Conservation (phyloP, 2,329 filamentous ascomycete genomes). For the Penicillium verrucosum region DNA sequence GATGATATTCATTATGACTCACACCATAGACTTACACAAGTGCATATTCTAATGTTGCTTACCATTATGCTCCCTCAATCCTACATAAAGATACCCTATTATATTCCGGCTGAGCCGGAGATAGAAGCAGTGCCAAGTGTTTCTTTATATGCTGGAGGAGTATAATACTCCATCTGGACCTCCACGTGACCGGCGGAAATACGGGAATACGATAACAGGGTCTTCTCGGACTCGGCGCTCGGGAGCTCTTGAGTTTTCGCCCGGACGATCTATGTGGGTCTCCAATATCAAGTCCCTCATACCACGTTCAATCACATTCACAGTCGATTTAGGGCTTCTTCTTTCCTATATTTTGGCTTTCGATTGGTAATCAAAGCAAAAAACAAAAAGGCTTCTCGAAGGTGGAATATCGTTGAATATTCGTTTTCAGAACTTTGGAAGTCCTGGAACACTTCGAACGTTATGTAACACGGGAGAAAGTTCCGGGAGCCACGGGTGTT, state of each 20-base stretch:
- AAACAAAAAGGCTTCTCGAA: not conserved
- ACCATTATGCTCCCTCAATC: not conserved
- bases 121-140: not conserved
- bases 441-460: not conserved
- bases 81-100: not conserved
- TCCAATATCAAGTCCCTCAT: slow-evolving; percentile 5
- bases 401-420: too few species aligned
- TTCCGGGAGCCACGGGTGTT: not conserved
- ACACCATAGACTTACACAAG: not conserved
- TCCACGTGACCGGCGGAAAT: slow-evolving; percentile 15
- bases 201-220: slow-evolving; percentile 3
- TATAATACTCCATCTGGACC: slow-evolving; percentile 12
- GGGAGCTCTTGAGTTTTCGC: not conserved
- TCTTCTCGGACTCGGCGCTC: not conserved
- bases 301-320: slow-evolving; percentile 2
- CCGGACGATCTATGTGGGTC: slow-evolving; percentile 10
- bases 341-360: not conserved
- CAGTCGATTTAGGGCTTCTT: not conserved
- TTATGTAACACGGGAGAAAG: not conserved
- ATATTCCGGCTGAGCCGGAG: not conserved
- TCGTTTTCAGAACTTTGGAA: not conserved
- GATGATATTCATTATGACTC: not conserved
- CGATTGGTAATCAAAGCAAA: not conserved
- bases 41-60: not conserved
- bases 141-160: slow-evolving; percentile 3